A percentile compares a stretch with the other conserved stretches of the same genome.
Evolutionary conservation across 306 rosid species (phyloP).

Genomic region (Medicago lupulina): DNA sequence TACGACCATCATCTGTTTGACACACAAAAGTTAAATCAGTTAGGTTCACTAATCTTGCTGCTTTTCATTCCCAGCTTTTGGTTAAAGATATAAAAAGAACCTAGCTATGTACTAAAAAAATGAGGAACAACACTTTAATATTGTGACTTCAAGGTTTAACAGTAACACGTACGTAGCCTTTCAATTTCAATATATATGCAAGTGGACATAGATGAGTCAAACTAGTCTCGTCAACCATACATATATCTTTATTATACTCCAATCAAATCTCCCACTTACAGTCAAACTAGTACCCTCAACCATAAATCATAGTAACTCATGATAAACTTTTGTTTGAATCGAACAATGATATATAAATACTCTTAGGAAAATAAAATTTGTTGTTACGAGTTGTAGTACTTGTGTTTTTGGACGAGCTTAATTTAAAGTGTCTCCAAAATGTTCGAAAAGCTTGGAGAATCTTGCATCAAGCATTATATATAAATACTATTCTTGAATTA

Average conservation of each 20-base stretch:
- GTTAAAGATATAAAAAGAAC: background rate
- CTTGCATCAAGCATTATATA: too few species aligned
- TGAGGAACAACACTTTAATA: background rate
- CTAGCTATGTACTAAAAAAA: background rate
- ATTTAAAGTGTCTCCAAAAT: background rate
- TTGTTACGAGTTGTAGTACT: background rate
- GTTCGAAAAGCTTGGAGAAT: too few species aligned
- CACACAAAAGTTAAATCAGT: background rate
- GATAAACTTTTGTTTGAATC: background rate
- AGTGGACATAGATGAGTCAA: slow-evolving; percentile 15
- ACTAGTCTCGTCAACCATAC: too few species aligned
- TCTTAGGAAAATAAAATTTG: background rate
- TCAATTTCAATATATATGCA: slow-evolving; percentile 15
- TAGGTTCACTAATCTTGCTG: background rate
- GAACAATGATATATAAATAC: background rate
- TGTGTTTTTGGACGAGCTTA: background rate
- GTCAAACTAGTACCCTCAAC: slow-evolving; percentile 43
- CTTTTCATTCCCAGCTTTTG: background rate
- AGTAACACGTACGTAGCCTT: background rate
- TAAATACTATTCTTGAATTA: too few species aligned
- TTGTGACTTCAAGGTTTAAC: slow-evolving; percentile 15
- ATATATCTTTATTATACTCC: background rate
- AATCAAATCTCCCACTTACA: slow-evolving; percentile 31
- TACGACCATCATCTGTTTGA: background rate
- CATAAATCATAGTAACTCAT: slow-evolving; percentile 4